phyloP scores from a whole-genome alignment of 371 early-diverging fungal genomes.

The Nosema muscidifuracis region DNA sequence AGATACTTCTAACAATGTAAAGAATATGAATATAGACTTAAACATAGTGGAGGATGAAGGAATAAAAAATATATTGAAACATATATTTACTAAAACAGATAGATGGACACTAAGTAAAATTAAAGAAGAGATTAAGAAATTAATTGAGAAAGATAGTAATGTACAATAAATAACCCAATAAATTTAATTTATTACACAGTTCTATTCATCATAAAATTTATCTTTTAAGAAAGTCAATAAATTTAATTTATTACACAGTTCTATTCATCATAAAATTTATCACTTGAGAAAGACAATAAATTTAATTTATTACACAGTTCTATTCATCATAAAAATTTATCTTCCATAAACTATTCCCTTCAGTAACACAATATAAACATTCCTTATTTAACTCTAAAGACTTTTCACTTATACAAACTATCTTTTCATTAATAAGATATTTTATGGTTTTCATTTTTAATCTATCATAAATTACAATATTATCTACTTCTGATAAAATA shows the following conservation, averaged over 20 bases:
- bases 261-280: too few relatives aligned
- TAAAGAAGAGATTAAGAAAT: too few relatives aligned
- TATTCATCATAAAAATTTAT: too few relatives aligned
- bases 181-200: too few relatives aligned
- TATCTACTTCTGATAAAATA: background rate
- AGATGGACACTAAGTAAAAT: background rate
- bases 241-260: too few relatives aligned
- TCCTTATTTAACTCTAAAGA: background rate
- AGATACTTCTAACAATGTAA: background rate
- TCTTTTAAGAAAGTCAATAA: too few relatives aligned
- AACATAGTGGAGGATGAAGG: background rate
- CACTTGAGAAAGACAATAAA: too few relatives aligned
- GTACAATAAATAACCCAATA: too few relatives aligned
- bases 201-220: too few relatives aligned
- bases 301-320: too few relatives aligned
- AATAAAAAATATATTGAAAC: background rate
- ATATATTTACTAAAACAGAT: background rate
- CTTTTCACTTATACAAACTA: background rate
- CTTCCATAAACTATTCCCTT: conserved; percentile 1
- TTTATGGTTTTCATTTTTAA: background rate
- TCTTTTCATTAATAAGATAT: background rate
- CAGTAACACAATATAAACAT: background rate
- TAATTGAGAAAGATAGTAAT: too few relatives aligned
- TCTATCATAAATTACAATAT: background rate
- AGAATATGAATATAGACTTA: conserved; percentile 3